Evolutionary conservation across 129 eudicot species (phyloP), one percentile per base, ranked within the genome.

Genomic region (Centrapalus pauciflorus): DNA sequence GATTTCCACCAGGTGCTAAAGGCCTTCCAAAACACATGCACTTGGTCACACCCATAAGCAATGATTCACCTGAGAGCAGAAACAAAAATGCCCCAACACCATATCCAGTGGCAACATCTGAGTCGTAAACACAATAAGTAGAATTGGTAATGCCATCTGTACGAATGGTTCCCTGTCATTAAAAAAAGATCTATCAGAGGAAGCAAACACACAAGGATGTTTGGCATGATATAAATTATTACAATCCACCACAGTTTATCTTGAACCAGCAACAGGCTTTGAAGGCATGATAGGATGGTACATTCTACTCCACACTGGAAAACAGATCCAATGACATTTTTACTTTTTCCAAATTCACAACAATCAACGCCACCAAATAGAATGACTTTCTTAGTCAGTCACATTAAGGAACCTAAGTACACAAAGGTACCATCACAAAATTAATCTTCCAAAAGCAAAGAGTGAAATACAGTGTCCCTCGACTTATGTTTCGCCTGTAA

Each of bases 11-110:
- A 56, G 96, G 96, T 35, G 84, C 76, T 78, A 92, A 81, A 27
- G 96, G 96, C 67, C 86, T 85, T 64, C 98, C 98, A 54, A 92
- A 88, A 60, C 98, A 92, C 96, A 92, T 92, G 87, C 95, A 92
- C 68, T 79, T 92, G 33, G 98, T 92, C 66, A 92, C 89, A 37
- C 82, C 95, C 96, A 92, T 88, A 35, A 92, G 95, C 67, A 92
- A 77, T 17, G 98, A 88, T 76, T 92, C 87, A 56, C 96, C 87
- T 43, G 98, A 81, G 48, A 92, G 89, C 13, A 92, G 89, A 79
- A 92, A 92, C 73, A 92, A 75, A 79, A 92, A 92, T 25, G 83
- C 85, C 10, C 98, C 98, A 24, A 85, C 92, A 17, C 91, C 95
- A 35, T 88, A 92, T 62, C 98, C 98, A 17, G 96, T 92, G 14